Conservation (phyloP, 2,329 filamentous ascomycete species). For the Clonostachys rosea region DNA sequence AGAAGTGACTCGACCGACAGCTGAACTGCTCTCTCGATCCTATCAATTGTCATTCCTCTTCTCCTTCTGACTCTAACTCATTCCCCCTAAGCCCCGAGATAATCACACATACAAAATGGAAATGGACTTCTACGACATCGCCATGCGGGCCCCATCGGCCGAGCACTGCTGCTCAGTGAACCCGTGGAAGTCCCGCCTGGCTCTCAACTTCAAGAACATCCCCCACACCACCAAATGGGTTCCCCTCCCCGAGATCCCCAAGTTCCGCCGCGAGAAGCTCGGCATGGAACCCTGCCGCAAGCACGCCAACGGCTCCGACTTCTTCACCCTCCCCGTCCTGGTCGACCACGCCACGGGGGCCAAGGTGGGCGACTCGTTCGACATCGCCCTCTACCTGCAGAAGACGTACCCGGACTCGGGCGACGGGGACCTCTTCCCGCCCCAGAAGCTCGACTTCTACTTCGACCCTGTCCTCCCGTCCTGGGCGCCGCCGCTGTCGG, state of each 20-base stretch:
- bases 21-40: too few relatives aligned
- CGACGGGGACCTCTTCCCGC: slow-evolving; percentile 41
- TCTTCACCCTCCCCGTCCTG: slow-evolving; percentile 56
- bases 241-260: slow-evolving; percentile 30
- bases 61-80: too few relatives aligned
- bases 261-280: slow-evolving; percentile 37
- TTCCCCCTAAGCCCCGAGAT: too few relatives aligned
- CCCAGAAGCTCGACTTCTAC: slow-evolving; percentile 31
- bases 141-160: slow-evolving; percentile 19
- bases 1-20: too few relatives aligned
- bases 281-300: slow-evolving; percentile 44
- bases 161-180: slow-evolving; percentile 16
- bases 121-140: slow-evolving; percentile 37
- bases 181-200: slow-evolving; percentile 25
- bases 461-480: slow-evolving; percentile 9
- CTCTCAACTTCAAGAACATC: slow-evolving; percentile 33
- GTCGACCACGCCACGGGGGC: slow-evolving; percentile 32
- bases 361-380: slow-evolving; percentile 57
- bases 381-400: slow-evolving; percentile 59
- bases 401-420: slow-evolving; percentile 39
- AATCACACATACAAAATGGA: too few relatives aligned
- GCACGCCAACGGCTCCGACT: slow-evolving; percentile 51
- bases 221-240: background rate
- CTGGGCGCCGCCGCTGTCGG: slow-evolving; percentile 27
- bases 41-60: too few relatives aligned